Conservation (phyloP, 1,284 basidiomycete species). For the Xerocomus amazonicus region DNA sequence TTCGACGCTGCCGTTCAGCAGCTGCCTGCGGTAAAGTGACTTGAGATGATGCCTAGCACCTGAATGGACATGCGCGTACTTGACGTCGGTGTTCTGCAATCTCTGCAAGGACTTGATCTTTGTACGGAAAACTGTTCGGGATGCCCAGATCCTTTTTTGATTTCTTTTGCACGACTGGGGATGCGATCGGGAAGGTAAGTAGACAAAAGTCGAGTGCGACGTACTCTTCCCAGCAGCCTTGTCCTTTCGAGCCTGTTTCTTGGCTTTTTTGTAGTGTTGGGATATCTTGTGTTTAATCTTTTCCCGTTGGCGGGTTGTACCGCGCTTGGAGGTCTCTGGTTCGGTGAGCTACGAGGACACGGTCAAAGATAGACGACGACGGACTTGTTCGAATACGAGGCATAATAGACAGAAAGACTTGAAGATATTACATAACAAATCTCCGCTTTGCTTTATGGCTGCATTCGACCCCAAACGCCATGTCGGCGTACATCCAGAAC, state of each 20-base stretch:
- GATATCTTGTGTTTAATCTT: constrained; percentile 79
- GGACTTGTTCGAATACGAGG: constrained; percentile 75
- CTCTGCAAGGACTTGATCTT: constrained; percentile 94
- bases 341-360: background rate
- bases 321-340: constrained; percentile 82
- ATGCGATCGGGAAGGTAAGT: background rate
- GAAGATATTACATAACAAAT: constrained; percentile 19
- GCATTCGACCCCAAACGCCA: constrained; percentile 40
- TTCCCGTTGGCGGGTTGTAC: constrained; percentile 68
- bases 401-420: constrained; percentile 41
- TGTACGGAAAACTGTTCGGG: constrained; percentile 96
- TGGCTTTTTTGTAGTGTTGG: constrained; percentile 76
- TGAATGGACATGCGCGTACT: constrained; percentile 37
- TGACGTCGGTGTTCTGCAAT: constrained; percentile 74
- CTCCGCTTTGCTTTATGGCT: constrained; percentile 12
- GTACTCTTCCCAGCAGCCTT: constrained; percentile 89
- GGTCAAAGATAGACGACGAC: constrained; percentile 15
- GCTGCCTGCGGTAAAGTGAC: constrained; percentile 40
- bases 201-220: constrained; percentile 33
- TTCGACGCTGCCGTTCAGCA: constrained; percentile 67
- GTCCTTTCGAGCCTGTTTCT: constrained; percentile 74
- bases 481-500: constrained; percentile 64
- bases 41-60: background rate
- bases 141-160: constrained; percentile 83
- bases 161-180: constrained; percentile 48